Base-by-base conservation (phyloP, 2,329 filamentous ascomycete species). In the Ascochyta lentis region DNA sequence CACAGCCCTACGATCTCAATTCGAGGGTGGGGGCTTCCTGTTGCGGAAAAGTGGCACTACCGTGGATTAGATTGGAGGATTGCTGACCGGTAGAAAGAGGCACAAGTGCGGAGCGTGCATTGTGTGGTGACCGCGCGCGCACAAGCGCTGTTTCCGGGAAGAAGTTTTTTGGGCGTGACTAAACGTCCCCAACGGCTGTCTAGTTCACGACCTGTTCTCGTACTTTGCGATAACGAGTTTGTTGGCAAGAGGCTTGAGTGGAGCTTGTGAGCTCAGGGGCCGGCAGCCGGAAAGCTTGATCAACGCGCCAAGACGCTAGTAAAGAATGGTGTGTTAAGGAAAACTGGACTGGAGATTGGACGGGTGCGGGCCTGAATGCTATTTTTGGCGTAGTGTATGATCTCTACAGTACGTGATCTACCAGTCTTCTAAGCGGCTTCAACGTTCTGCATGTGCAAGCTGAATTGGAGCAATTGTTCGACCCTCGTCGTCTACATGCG, bases 401-500 rank as follows among this genome's bases (percentile, higher is more conserved):
- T 40, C 9, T 40, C 22, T 34, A 43, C 26, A 23, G 3, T 34
- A 24, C 39, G 39, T 12, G 12, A 3, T 35, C 22, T 43, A 43
- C 46, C 38, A 33, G 8, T 27, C 3, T n/a, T 26, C 38, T 13
- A 3, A 5, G 12, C 6, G 15, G 16, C 5, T 38, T 38, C 35
- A 38, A 22, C 19, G 19, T 12, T 6, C 5, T 34, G 24, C 12
- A 6, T 13, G 3, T 15, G 37, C 22, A 39, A 39, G 37, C 19
- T 39, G 8, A 10, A 23, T 39, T 39, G 37, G 8, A 39, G 22
- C 16, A 23, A 22, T 23, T 22, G 10, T 38, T 22, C 13, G 4
- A 22, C 6, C 12, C 15, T 15, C 19, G 3, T 2, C 9, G 24
- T 34, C 40, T 70, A 77, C 75, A 77, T 77, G 59, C 75, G 77